Evolutionary conservation across 176 grass and related monocot genomes (phyloP).

Genomic region (Oryza coarctata): DNA sequence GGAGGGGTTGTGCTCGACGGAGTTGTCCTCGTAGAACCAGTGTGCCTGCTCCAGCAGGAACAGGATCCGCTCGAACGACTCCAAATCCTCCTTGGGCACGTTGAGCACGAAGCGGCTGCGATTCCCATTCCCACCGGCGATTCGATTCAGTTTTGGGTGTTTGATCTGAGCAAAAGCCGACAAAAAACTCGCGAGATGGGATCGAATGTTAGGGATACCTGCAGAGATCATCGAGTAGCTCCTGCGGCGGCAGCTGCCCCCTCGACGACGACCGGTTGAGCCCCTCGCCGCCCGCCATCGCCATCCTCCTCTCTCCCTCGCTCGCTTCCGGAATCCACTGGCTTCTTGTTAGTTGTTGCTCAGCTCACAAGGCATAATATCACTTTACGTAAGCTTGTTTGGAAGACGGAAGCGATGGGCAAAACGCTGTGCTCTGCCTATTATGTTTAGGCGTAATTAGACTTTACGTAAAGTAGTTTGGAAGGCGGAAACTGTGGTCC

Average conservation of each 20-base stretch:
- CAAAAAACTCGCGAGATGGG: conserved; percentile 7
- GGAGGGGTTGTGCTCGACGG: conserved; percentile 81
- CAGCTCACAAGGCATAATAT: background rate
- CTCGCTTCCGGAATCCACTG: background rate
- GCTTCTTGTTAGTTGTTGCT: background rate
- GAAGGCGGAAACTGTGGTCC: background rate
- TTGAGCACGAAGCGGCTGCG: conserved; percentile 93
- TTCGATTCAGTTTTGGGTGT: background rate
- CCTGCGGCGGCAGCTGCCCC: conserved; percentile 68
- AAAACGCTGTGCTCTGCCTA: rapidly evolving
- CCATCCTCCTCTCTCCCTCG: conserved; percentile 9
- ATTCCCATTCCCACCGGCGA: background rate
- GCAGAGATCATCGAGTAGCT: conserved; percentile 97
- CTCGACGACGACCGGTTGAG: conserved; percentile 44
- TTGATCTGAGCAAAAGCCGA: conserved; percentile 25
- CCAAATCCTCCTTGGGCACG: conserved; percentile 92
- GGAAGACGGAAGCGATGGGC: background rate
- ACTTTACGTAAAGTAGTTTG: rapidly evolving
- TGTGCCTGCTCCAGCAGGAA: conserved; percentile 95
- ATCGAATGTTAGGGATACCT: conserved; percentile 46
- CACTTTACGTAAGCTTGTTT: rapidly evolving
- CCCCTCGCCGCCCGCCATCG: conserved; percentile 55
- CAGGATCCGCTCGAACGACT: conserved; percentile 95
- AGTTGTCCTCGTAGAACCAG: conserved; percentile 99
- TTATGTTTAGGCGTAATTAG: rapidly evolving